Conservation (phyloP, 495 filamentous ascomycete genomes). For the Elaphomyces granulatus region DNA sequence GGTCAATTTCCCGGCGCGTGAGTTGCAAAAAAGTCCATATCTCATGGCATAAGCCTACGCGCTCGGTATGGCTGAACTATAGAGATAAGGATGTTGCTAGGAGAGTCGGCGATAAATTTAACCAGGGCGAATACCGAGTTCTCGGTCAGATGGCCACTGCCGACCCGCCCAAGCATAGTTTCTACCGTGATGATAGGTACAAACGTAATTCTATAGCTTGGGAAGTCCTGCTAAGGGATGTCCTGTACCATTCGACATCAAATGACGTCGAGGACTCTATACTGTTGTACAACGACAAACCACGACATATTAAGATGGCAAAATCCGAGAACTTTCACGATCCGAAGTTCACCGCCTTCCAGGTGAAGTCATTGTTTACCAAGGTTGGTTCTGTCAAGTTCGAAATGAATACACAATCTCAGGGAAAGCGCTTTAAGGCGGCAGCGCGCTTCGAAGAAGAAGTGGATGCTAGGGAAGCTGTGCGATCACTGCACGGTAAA, state of each 20-base stretch:
- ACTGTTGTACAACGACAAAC: conserved; percentile 3
- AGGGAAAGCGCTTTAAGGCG: conserved; percentile 9
- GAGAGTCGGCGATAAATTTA: conserved; percentile 6
- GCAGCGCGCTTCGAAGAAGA: conserved; percentile 8
- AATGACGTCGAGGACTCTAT: conserved; percentile 7
- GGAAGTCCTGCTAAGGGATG: conserved; percentile 5
- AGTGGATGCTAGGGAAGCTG: conserved; percentile 5
- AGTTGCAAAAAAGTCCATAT: conserved; percentile 8
- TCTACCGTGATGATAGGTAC: too few relatives aligned
- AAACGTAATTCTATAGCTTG: conserved; percentile 5
- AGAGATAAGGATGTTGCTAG: conserved; percentile 6
- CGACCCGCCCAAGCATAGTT: background rate
- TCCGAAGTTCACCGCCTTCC: conserved; percentile 1
- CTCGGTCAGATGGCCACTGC: conserved; percentile 2
- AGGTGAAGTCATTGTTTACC: conserved; percentile 4
- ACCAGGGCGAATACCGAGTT: conserved; percentile 1
- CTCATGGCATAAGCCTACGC: conserved; percentile 10
- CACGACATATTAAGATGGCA: conserved; percentile 8
- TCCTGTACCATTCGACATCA: conserved; percentile 1
- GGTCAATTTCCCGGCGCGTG: background rate
- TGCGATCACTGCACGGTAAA: conserved; percentile 5
- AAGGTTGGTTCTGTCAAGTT: conserved; percentile 6
- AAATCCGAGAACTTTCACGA: conserved; percentile 1
- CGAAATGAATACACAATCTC: background rate
- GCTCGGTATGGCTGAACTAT: conserved; percentile 10